Evolutionary conservation across 257 asterid species (phyloP), one percentile per base, ranked within the genome.

Genomic region (Penstemon davidsonii): DNA sequence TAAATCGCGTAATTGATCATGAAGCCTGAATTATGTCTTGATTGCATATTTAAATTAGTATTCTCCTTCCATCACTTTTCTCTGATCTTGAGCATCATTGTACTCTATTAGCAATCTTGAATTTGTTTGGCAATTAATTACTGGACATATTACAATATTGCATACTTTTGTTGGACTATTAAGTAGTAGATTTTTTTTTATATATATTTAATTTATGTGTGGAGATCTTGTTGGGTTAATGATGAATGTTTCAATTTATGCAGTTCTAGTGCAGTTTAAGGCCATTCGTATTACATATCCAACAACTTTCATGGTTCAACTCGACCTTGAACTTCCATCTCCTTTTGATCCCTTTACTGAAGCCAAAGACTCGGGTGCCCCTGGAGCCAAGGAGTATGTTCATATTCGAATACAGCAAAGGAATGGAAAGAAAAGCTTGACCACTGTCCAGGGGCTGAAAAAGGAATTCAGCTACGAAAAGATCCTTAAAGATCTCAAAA

Each of bases 371-470:
- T 69, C 82, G 2, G 86, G 79, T 8, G 82, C 82, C 2, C 68
- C 86, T 9, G 88, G 91, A 10, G 80, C 83, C 37, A 83, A 83
- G 46, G 90, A 80, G 83, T 80, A 83, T 76, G 91, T 83, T 46
- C 91, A 85, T 70, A 72, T 85, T 12, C 86, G 90, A 1, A 81
- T 85, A 4, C 88, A 85, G 47, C 86, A 85, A 54, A 83, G 91
- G 79, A 85, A 83, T 78, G 91, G 88, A 43, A 83, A 81, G 65
- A 85, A 85, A 67, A 75, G 80, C 54, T 40, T 82, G 80, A 85
- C 88, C 1, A 82, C 86, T 0, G 80, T 85, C 4, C 84, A 83
- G 33, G 88, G 88, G 3, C 71, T 82, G 78, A 81, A 73, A 58
- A 81, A 78, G 68, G 83, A 83, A 9, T 75, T 66, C 70, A 85